phyloP scores from a whole-genome alignment of 192 early-diverging fungal genomes.

The Coemansia sp. region DNA sequence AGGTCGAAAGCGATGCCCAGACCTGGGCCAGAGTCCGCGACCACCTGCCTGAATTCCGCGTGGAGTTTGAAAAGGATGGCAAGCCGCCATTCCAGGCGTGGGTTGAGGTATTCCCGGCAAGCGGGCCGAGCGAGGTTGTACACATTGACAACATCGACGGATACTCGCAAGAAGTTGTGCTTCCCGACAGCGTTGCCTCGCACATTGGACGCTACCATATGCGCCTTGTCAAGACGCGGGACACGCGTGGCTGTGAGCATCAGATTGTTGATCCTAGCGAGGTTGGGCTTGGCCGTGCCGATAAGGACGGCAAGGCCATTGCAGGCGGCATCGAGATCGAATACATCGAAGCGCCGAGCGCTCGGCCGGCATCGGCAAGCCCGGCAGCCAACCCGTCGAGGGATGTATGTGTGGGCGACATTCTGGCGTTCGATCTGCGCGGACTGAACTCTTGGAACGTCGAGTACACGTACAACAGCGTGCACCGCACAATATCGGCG shows the following conservation, averaged over 20 bases:
- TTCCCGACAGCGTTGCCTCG: slow-evolving; percentile 41
- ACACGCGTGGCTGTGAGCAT: slow-evolving; percentile 51
- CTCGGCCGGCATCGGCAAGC: slow-evolving; percentile 34
- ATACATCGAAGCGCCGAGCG: slow-evolving; percentile 52
- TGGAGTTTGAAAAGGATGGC: slow-evolving; percentile 35
- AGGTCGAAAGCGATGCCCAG: slow-evolving; percentile 26
- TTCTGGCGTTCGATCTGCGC: slow-evolving; percentile 64
- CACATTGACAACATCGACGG: slow-evolving; percentile 26
- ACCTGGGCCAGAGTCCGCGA: slow-evolving; percentile 43
- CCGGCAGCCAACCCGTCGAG: slow-evolving; percentile 32
- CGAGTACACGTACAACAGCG: slow-evolving; percentile 53
- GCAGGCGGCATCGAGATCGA: slow-evolving; percentile 51
- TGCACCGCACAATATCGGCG: slow-evolving; percentile 14
- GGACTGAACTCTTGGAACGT: slow-evolving; percentile 67
- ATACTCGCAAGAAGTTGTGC: slow-evolving; percentile 23
- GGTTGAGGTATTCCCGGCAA: slow-evolving; percentile 49
- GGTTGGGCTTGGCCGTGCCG: slow-evolving; percentile 23
- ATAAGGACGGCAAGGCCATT: slow-evolving; percentile 19
- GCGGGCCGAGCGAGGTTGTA: slow-evolving; percentile 43
- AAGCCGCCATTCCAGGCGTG: slow-evolving; percentile 45
- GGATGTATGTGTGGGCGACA: slow-evolving; percentile 65
- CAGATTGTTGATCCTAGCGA: slow-evolving; percentile 29
- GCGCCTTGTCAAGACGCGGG: slow-evolving; percentile 39
- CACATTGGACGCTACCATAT: slow-evolving; percentile 51
- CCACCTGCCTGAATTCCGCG: slow-evolving; percentile 44